Percentiles rank a stretch among this genome's conserved stretches.
Evolutionary conservation across 2,329 filamentous ascomycete species (phyloP).

Genomic region (Xylaria sp.): DNA sequence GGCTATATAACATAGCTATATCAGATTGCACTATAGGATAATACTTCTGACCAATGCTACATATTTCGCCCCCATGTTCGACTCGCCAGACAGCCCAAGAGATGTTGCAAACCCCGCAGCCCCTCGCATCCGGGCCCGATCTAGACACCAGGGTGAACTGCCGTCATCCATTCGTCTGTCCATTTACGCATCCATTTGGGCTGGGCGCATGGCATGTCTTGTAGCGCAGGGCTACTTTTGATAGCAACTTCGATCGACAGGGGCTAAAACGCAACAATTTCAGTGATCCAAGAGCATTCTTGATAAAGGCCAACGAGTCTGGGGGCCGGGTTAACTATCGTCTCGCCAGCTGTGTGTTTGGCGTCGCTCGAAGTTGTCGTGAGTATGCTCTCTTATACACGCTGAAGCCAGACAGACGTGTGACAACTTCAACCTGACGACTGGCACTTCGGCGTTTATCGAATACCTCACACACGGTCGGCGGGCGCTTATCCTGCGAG

Average conservation of each 20-base stretch:
- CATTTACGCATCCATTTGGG: conserved; percentile 51
- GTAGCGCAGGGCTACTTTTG: conserved; percentile 45
- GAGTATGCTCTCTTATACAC: conserved; percentile 36
- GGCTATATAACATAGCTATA: too few species aligned
- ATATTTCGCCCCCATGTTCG: too few species aligned
- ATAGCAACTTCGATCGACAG: conserved; percentile 42
- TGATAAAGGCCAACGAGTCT: conserved; percentile 50
- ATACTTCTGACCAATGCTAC: too few species aligned
- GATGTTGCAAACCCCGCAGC: too few species aligned
- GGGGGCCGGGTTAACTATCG: conserved; percentile 46
- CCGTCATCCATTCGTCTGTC: conserved; percentile 50
- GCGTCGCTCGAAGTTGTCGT: conserved; percentile 4
- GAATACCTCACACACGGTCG: too few species aligned
- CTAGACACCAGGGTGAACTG: too few species aligned
- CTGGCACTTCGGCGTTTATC: too few species aligned
- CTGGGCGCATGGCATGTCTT: conserved; percentile 45
- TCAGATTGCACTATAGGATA: too few species aligned
- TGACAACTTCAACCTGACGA: too few species aligned
- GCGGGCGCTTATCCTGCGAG: not conserved
- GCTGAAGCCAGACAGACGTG: conserved; percentile 17
- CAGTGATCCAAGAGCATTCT: conserved; percentile 36
- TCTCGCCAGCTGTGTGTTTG: conserved; percentile 3
- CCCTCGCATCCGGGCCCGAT: too few species aligned
- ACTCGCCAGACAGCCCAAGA: too few species aligned
- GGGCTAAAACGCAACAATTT: not conserved